Base-by-base conservation (phyloP, 2,329 filamentous ascomycete species). In the Pseudogymnoascus sp. region DNA sequence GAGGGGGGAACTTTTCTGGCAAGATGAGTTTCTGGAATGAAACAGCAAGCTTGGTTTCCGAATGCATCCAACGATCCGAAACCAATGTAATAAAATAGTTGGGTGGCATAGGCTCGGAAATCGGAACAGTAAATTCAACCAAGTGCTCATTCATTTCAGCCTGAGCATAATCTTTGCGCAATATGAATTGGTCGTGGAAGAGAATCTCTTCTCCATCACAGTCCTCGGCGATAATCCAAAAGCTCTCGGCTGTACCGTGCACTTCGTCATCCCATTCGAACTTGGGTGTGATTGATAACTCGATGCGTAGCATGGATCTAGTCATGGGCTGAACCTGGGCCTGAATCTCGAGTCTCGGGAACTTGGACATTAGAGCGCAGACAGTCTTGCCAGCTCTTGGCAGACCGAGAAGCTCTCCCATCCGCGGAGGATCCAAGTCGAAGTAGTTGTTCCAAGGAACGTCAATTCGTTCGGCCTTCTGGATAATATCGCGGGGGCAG, bases 31-130 rank as follows among this genome's bases (percentile, higher is more conserved):
- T 97, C 74, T 96, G 90, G 79, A 99, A 97, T 0, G 93, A 93
- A 1, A 99, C 89, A 0, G 93, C 89, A 62, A 99, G 80, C 73
- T 93, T 92, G 1, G 93, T 96, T 77, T 99, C 93, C 0, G 93
- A 91, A 73, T 96, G 91, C 91, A 99, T 97, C 95, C 95, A 99
- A 69, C 95, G 84, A 75, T 99, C 95, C 3, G 93, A 97, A 19
- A 97, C 79, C 40, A 99, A 85, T 0, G 92, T 95, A 70, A 99
- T 91, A 77, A 99, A 99, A 78, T 99, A 99, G 75, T 99, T 96
- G 0, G 96, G 95, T 13, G 95, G 95, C 90, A 97, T 96, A 0
- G 96, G 96, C 69, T 99, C 95, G 0, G 91, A 93, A 68, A 99
- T 96, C 0, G 95, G 90, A 2, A 97, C 93, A 0, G 93, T 97